These are phyloP conservation scores for Xylaria hypoxylon DNA, from an alignment of 2,329 filamentous ascomycete species.

Conservation along the genomic window DNA sequence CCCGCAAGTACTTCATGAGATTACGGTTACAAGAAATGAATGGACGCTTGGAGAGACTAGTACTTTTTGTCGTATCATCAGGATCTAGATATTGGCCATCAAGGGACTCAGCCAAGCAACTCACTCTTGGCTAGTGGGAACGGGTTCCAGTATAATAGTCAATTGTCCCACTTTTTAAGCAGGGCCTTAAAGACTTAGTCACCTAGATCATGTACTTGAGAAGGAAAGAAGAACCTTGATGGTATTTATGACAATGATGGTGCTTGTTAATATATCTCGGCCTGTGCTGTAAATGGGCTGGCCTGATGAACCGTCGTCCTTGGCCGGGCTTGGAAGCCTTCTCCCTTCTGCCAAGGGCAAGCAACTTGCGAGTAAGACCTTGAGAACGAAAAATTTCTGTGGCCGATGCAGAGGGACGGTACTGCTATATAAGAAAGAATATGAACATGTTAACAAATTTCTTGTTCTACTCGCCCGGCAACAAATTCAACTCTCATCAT, in stretches of 20 bases:
- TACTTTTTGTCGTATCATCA: neutral
- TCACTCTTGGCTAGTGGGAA: constrained; percentile 6
- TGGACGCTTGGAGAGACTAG: neutral
- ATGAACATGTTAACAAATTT: neutral
- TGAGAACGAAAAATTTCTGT: neutral
- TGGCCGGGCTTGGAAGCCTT: constrained; percentile 8
- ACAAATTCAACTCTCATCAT: neutral
- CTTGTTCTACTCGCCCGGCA: neutral
- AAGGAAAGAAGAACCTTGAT: constrained; percentile 13
- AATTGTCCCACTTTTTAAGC: constrained; percentile 3
- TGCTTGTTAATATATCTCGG: neutral
- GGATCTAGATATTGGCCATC: constrained; percentile 10
- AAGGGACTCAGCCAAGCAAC: constrained; percentile 20
- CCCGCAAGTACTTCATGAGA: no score
- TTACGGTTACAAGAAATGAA: neutral
- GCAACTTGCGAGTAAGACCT: neutral
- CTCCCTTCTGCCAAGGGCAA: neutral
- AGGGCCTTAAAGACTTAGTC: neutral
- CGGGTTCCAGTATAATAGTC: neutral
- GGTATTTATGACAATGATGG: neutral
- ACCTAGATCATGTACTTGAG: neutral
- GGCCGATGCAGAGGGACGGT: neutral
- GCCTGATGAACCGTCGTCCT: neutral
- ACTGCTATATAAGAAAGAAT: neutral
- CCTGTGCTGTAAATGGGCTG: constrained; percentile 1